A percentile compares a stretch with the other conserved stretches of the same genome.
These are phyloP conservation scores for Knoxia roxburghii DNA, from an alignment of 257 asterid species.

Conservation along the genomic window DNA sequence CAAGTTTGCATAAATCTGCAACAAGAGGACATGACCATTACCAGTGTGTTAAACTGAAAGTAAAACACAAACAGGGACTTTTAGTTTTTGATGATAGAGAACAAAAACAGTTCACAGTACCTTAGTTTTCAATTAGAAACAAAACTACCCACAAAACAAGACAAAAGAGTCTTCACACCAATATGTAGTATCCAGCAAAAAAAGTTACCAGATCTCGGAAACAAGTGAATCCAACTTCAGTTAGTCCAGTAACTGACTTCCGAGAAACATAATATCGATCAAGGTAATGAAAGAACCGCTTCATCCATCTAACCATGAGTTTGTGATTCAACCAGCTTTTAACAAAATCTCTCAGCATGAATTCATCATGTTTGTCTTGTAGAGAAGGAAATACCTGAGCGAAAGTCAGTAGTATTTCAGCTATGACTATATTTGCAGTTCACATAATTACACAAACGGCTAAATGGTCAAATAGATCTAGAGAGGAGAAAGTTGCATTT, in stretches of 20 bases:
- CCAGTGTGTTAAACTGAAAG: neutral
- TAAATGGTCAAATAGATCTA: neutral
- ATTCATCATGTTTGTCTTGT: slow-evolving; percentile 88
- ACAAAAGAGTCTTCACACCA: neutral
- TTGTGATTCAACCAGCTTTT: slow-evolving; percentile 92
- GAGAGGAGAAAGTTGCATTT: neutral
- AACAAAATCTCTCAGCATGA: slow-evolving; percentile 88
- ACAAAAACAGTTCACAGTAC: neutral
- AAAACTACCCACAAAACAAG: neutral
- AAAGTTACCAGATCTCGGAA: slow-evolving; percentile 73
- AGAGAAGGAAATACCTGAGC: slow-evolving; percentile 68
- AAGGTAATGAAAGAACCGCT: slow-evolving; percentile 81
- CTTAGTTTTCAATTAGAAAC: neutral
- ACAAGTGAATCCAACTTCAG: slow-evolving; percentile 83
- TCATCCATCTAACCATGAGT: slow-evolving; percentile 91
- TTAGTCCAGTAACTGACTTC: slow-evolving; percentile 77
- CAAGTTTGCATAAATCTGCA: slow-evolving; percentile 76
- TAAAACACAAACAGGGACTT: neutral
- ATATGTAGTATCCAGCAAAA: neutral
- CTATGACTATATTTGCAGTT: neutral
- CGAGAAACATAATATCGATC: slow-evolving; percentile 89
- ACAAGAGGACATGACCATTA: neutral
- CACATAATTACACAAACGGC: neutral
- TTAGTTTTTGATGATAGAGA: neutral
- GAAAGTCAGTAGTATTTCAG: neutral